Conservation (phyloP, 306 rosid species). For the Casuarina glauca region DNA sequence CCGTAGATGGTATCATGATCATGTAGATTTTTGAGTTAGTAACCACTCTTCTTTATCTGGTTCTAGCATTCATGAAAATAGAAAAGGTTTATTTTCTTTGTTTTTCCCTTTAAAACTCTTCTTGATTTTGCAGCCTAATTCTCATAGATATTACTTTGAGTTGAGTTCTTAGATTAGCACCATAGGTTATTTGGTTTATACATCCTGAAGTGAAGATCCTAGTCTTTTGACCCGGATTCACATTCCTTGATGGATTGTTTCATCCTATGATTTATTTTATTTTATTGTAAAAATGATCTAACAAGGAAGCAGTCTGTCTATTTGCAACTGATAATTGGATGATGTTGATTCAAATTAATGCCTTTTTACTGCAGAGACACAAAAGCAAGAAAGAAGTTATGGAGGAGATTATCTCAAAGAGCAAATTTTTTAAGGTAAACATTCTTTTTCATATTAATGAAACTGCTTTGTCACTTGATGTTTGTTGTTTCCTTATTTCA, state of each 20-base stretch:
- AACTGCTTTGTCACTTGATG: slow-evolving; percentile 1
- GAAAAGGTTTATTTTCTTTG: neutral
- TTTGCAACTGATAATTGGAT: neutral
- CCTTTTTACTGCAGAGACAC: slow-evolving; percentile 52
- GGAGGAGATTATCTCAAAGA: slow-evolving; percentile 76
- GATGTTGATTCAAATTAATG: slow-evolving; percentile 25
- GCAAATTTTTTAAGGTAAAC: slow-evolving; percentile 75
- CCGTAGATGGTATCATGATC: neutral
- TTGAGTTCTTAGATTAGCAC: neutral
- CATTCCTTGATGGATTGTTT: neutral
- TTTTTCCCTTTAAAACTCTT: neutral
- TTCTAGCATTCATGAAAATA: neutral
- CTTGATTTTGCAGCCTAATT: neutral
- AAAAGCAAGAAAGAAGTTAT: slow-evolving; percentile 89
- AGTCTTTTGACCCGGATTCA: slow-evolving; percentile 1
- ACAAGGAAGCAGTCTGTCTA: slow-evolving; percentile 15
- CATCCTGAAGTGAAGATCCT: neutral
- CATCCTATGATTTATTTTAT: neutral
- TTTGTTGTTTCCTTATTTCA: slow-evolving; percentile 12
- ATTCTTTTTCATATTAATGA: slow-evolving; percentile 8
- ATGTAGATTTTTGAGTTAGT: neutral
- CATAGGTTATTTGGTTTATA: neutral
- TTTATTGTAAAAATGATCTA: neutral
- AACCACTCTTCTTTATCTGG: neutral
- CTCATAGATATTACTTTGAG: neutral